Conservation (phyloP, 2,329 filamentous ascomycete genomes). For the Cladosporium colombiae region DNA sequence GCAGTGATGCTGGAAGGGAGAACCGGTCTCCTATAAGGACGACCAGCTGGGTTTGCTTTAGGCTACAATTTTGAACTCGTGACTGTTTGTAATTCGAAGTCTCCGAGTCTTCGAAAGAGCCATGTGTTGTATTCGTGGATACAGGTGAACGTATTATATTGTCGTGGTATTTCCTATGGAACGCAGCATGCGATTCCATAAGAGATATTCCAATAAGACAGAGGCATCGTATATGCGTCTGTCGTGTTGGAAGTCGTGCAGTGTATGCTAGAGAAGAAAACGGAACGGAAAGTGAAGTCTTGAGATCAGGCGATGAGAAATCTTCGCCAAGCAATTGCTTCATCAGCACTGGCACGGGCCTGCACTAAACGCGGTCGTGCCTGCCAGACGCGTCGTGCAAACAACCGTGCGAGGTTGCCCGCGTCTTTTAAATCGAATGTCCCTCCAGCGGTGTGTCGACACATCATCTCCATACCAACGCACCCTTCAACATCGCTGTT, state of each 20-base stretch:
- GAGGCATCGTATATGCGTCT: not conserved
- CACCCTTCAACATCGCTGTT: not conserved
- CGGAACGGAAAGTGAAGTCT: constrained; percentile 5
- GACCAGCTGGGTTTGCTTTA: constrained; percentile 66
- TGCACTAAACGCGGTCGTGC: constrained; percentile 6
- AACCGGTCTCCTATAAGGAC: constrained; percentile 29
- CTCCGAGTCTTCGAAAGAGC: constrained; percentile 94
- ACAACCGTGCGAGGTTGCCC: constrained; percentile 9
- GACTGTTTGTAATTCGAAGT: constrained; percentile 65
- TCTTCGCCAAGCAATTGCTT: constrained; percentile 15
- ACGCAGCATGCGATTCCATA: not conserved
- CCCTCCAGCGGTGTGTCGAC: constrained; percentile 12
- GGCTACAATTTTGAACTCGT: constrained; percentile 85
- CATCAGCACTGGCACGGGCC: constrained; percentile 5
- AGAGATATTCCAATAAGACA: not conserved
- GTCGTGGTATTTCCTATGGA: not conserved
- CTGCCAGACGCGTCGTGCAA: constrained; percentile 7
- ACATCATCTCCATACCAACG: constrained; percentile 20
- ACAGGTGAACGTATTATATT: not conserved
- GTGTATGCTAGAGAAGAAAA: constrained; percentile 4
- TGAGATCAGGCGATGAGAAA: constrained; percentile 15
- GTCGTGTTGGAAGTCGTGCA: not conserved
- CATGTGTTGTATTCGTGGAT: constrained; percentile 35
- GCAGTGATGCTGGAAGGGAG: constrained; percentile 77
- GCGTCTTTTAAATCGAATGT: constrained; percentile 14